Conservation (phyloP, 495 filamentous ascomycete genomes). For the Amorphotheca resinae region DNA sequence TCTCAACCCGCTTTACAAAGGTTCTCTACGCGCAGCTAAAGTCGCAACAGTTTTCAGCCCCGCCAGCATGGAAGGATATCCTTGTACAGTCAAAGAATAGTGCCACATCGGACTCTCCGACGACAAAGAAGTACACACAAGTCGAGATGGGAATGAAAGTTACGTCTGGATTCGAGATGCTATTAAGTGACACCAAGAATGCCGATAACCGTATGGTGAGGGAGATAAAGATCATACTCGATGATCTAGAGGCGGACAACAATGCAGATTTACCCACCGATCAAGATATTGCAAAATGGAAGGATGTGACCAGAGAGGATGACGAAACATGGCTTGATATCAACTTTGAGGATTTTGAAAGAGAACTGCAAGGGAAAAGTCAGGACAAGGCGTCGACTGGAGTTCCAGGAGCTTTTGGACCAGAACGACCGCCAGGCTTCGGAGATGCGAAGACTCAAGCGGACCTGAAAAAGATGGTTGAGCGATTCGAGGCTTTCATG, state of each 20-base stretch:
- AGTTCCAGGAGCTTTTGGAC: slow-evolving; percentile 8
- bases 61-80: slow-evolving; percentile 45
- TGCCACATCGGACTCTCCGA: slow-evolving; percentile 14
- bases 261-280: slow-evolving; percentile 52
- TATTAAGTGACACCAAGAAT: slow-evolving; percentile 51
- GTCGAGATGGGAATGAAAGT: slow-evolving; percentile 81
- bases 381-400: slow-evolving; percentile 19
- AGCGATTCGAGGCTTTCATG: slow-evolving; percentile 82
- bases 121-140: slow-evolving; percentile 27
- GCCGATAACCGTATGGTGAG: slow-evolving; percentile 51
- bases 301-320: slow-evolving; percentile 47
- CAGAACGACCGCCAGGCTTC: slow-evolving; percentile 34
- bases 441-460: slow-evolving; percentile 72
- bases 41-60: slow-evolving; percentile 70
- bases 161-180: slow-evolving; percentile 83
- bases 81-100: slow-evolving; percentile 15
- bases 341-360: slow-evolving; percentile 76
- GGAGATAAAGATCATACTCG: slow-evolving; percentile 62
- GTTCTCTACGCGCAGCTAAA: slow-evolving; percentile 84
- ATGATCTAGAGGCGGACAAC: slow-evolving; percentile 42
- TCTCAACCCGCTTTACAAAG: slow-evolving; percentile 71
- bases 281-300: slow-evolving; percentile 59
- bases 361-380: slow-evolving; percentile 51
- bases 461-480: slow-evolving; percentile 78
- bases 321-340: slow-evolving; percentile 91